phyloP scores from a whole-genome alignment of 495 filamentous ascomycete species.

The Tuber brumale region DNA sequence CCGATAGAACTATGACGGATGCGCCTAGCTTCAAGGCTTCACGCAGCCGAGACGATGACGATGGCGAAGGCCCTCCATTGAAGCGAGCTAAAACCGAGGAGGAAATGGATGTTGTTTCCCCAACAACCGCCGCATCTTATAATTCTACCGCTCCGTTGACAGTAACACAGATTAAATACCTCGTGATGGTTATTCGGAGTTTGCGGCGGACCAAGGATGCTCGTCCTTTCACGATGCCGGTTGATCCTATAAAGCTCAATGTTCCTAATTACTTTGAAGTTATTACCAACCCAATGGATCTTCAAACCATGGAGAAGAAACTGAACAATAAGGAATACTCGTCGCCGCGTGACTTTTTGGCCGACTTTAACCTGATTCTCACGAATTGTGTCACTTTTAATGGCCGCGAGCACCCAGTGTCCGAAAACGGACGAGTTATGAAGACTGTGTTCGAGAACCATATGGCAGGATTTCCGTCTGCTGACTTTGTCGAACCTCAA shows the following conservation, averaged over 20 bases:
- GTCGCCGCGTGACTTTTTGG: constrained; percentile 57
- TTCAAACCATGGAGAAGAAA: constrained; percentile 71
- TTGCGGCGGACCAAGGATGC: constrained; percentile 76
- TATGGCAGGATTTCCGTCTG: constrained; percentile 48
- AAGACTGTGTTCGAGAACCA: constrained; percentile 56
- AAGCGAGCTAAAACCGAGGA: constrained; percentile 67
- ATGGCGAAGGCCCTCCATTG: constrained; percentile 63
- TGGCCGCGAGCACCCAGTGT: constrained; percentile 64
- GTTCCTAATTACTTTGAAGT: constrained; percentile 65
- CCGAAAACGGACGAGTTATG: constrained; percentile 56
- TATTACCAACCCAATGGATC: constrained; percentile 73
- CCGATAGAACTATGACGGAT: constrained; percentile 37
- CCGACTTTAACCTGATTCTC: constrained; percentile 68
- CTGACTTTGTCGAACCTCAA: constrained; percentile 51
- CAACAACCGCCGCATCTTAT: constrained; percentile 26
- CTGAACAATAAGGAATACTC: constrained; percentile 55
- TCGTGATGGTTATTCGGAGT: constrained; percentile 55
- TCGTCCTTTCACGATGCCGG: constrained; percentile 64
- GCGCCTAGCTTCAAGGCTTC: constrained; percentile 31
- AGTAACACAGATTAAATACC: constrained; percentile 47
- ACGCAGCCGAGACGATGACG: constrained; percentile 56
- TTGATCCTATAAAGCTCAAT: constrained; percentile 60
- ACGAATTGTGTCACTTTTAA: constrained; percentile 76
- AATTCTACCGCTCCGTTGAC: constrained; percentile 44
- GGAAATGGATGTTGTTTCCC: constrained; percentile 33